phyloP scores from a whole-genome alignment of 148 eudicot species.

The Amaranthus palmeri region DNA sequence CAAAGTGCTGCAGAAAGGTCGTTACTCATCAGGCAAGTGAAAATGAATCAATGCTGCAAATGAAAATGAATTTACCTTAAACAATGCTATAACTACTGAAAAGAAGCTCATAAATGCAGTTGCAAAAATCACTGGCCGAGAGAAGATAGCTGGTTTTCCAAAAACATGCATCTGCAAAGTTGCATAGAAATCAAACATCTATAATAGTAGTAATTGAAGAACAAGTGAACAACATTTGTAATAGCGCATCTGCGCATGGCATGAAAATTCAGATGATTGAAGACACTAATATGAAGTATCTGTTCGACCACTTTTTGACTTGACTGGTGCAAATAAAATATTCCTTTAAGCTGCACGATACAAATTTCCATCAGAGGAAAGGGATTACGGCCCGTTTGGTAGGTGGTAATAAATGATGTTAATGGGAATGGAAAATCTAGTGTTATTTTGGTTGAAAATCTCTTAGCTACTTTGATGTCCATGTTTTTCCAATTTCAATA shows the following conservation, averaged over 20 bases:
- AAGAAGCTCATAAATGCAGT: constrained; percentile 99
- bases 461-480: too few species aligned
- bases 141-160: constrained; percentile 66
- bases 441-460: too few species aligned
- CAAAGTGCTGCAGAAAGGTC: background rate
- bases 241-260: background rate
- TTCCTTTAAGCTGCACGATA: background rate
- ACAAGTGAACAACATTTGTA: background rate
- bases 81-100: constrained; percentile 93
- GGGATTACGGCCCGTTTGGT: too few species aligned
- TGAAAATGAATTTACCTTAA: constrained; percentile 57
- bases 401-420: too few species aligned
- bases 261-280: background rate
- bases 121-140: constrained; percentile 85
- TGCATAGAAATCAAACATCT: constrained; percentile 11
- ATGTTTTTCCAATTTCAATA: too few species aligned
- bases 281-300: background rate
- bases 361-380: background rate
- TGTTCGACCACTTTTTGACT: background rate
- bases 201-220: background rate
- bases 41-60: background rate
- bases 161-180: constrained; percentile 66
- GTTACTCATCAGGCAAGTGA: background rate
- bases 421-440: too few species aligned
- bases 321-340: background rate